These are phyloP conservation scores for Chlorophyllum brunneum DNA, from an alignment of 768 basidiomycete genomes.

Conservation along the genomic window DNA sequence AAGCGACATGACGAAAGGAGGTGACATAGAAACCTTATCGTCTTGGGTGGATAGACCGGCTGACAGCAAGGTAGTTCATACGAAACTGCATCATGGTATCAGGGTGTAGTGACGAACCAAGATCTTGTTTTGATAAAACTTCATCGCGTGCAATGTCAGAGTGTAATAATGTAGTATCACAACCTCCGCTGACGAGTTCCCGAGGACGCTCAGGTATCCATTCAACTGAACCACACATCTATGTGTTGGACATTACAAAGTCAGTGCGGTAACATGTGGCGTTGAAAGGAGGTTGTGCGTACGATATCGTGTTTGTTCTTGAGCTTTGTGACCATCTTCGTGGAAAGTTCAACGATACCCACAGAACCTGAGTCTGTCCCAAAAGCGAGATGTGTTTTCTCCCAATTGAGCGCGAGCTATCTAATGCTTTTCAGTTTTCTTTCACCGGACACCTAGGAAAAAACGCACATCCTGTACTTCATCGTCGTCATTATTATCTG, in stretches of 20 bases:
- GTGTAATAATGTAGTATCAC: slow-evolving; percentile 66
- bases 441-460: background rate
- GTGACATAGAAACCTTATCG: slow-evolving; percentile 57
- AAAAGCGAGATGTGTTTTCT: slow-evolving; percentile 59
- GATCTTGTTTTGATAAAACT: slow-evolving; percentile 53
- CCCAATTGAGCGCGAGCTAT: slow-evolving; percentile 61
- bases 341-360: slow-evolving; percentile 60
- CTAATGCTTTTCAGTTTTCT: slow-evolving; percentile 31
- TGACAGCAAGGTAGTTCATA: slow-evolving; percentile 13
- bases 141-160: slow-evolving; percentile 58
- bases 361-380: slow-evolving; percentile 67
- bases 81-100: background rate
- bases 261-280: background rate
- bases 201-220: slow-evolving; percentile 70
- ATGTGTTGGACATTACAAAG: too few relatives aligned
- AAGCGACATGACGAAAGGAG: slow-evolving; percentile 68
- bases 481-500: slow-evolving; percentile 54
- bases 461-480: slow-evolving; percentile 45
- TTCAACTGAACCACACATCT: slow-evolving; percentile 70
- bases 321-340: slow-evolving; percentile 48
- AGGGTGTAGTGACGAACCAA: slow-evolving; percentile 38
- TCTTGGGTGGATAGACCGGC: slow-evolving; percentile 33
- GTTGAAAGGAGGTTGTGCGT: slow-evolving; percentile 18
- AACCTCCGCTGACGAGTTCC: slow-evolving; percentile 77
- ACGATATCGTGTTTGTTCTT: slow-evolving; percentile 62